phyloP scores from a whole-genome alignment of 805 yeast species.

The Priceomyces fermenticarens region DNA sequence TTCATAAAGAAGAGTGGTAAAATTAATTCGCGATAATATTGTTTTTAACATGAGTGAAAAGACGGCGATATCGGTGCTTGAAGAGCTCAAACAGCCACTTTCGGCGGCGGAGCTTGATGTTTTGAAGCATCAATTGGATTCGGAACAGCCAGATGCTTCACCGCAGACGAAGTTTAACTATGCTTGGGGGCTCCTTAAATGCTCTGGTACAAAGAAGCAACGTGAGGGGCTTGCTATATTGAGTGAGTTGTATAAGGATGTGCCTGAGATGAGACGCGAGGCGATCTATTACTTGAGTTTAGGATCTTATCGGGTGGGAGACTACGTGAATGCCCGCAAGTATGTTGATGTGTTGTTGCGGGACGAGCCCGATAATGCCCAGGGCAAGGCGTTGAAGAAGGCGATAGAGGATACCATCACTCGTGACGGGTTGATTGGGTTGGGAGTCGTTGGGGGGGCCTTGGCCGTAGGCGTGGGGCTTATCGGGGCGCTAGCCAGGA shows the following conservation, averaged over 20 bases:
- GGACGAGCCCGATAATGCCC: slow-evolving; percentile 82
- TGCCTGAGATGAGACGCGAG: slow-evolving; percentile 83
- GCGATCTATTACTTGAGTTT: slow-evolving; percentile 82
- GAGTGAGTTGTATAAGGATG: slow-evolving; percentile 66
- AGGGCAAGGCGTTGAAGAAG: slow-evolving; percentile 67
- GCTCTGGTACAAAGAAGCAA: slow-evolving; percentile 59
- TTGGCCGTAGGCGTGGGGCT: slow-evolving; percentile 80
- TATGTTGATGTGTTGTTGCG: slow-evolving; percentile 75
- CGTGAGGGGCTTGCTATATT: slow-evolving; percentile 76
- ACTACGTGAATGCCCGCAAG: slow-evolving; percentile 78
- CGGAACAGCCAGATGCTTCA: slow-evolving; percentile 77
- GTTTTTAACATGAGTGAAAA: slow-evolving; percentile 7
- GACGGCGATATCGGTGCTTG: slow-evolving; percentile 32
- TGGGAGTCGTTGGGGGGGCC: slow-evolving; percentile 83
- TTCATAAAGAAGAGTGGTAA: no score
- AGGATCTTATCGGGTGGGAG: slow-evolving; percentile 87
- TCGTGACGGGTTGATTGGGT: slow-evolving; percentile 82
- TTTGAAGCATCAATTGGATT: slow-evolving; percentile 69
- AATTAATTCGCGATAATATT: no score
- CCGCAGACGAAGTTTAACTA: slow-evolving; percentile 87
- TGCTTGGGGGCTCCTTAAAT: slow-evolving; percentile 93
- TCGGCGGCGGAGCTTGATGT: slow-evolving; percentile 73
- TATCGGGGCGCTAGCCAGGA: slow-evolving; percentile 40
- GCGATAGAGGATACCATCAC: slow-evolving; percentile 83
- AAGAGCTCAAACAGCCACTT: slow-evolving; percentile 50